Conservation (phyloP, 257 asterid species). For the Gentiana straminea region DNA sequence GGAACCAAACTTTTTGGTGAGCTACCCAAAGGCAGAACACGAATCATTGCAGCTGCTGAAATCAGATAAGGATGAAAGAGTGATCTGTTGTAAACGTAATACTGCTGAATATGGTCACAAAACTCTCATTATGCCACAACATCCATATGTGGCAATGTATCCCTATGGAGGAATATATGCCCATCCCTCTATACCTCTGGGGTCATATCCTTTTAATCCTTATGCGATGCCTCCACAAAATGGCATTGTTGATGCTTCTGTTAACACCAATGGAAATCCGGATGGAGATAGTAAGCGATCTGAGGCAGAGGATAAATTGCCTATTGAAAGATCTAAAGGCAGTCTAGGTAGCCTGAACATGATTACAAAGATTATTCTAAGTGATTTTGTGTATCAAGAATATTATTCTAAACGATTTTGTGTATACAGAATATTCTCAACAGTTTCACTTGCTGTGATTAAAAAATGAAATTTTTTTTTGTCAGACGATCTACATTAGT, state of each 20-base stretch:
- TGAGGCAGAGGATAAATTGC: slow-evolving; percentile 76
- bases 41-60: slow-evolving; percentile 99
- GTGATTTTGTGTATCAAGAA: too few species aligned
- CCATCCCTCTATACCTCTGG: too few species aligned
- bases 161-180: slow-evolving; percentile 81
- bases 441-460: too few species aligned
- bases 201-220: slow-evolving; percentile 89
- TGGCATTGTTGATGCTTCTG: slow-evolving; percentile 72
- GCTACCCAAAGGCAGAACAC: slow-evolving; percentile 95
- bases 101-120: slow-evolving; percentile 98
- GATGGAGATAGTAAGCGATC: slow-evolving; percentile 72
- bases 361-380: slow-evolving; percentile 23
- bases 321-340: slow-evolving; percentile 88
- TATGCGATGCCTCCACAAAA: slow-evolving; percentile 83
- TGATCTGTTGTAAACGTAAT: slow-evolving; percentile 85
- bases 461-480: too few species aligned
- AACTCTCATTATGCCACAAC: slow-evolving; percentile 55
- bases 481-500: too few species aligned
- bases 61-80: slow-evolving; percentile 94
- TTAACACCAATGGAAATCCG: slow-evolving; percentile 40
- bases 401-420: too few species aligned
- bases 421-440: too few species aligned
- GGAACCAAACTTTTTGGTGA: slow-evolving; percentile 81
- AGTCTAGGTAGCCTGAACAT: slow-evolving; percentile 80
- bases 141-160: slow-evolving; percentile 95